Percentiles rank a stretch among this genome's conserved stretches.
Evolutionary conservation across 2,329 filamentous ascomycete species (phyloP).

Genomic region (Paecilomyces variotii): DNA sequence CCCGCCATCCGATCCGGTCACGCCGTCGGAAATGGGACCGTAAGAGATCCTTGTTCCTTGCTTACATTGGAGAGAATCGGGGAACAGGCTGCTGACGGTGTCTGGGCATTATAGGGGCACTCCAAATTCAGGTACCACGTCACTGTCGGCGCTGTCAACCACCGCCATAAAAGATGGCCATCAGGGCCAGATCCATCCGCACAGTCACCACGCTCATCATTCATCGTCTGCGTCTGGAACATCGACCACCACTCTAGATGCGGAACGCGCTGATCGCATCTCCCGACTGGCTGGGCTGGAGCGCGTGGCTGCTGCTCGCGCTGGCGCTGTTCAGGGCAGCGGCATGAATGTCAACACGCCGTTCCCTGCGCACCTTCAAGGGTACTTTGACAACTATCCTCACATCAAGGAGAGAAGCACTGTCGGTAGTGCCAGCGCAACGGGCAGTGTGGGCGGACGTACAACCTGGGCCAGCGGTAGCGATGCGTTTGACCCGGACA

Average conservation of each 20-base stretch:
- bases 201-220: slow-evolving; percentile 45
- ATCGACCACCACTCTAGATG: slow-evolving; percentile 70
- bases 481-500: slow-evolving; percentile 48
- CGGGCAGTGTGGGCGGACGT: slow-evolving; percentile 59
- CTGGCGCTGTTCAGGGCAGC: slow-evolving; percentile 26
- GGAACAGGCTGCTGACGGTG: slow-evolving; percentile 12
- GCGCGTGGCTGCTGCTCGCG: slow-evolving; percentile 68
- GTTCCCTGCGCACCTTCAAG: slow-evolving; percentile 42
- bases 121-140: slow-evolving; percentile 85
- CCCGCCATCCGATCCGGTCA: slow-evolving; percentile 72
- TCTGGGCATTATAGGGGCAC: slow-evolving; percentile 59
- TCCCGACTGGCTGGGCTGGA: slow-evolving; percentile 90
- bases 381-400: slow-evolving; percentile 76
- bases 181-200: slow-evolving; percentile 65
- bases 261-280: slow-evolving; percentile 89
- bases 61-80: slow-evolving; percentile 3
- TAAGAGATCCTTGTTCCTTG: slow-evolving; percentile 42
- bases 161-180: slow-evolving; percentile 96
- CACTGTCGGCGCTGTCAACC: slow-evolving; percentile 82
- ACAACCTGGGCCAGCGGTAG: slow-evolving; percentile 62
- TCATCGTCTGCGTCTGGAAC: slow-evolving; percentile 49
- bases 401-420: slow-evolving; percentile 74
- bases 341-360: slow-evolving; percentile 12
- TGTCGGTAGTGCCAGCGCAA: slow-evolving; percentile 83
- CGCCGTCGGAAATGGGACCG: slow-evolving; percentile 78